Conservation (phyloP, 2,329 filamentous ascomycete species). For the Paracamarosporium sp. region DNA sequence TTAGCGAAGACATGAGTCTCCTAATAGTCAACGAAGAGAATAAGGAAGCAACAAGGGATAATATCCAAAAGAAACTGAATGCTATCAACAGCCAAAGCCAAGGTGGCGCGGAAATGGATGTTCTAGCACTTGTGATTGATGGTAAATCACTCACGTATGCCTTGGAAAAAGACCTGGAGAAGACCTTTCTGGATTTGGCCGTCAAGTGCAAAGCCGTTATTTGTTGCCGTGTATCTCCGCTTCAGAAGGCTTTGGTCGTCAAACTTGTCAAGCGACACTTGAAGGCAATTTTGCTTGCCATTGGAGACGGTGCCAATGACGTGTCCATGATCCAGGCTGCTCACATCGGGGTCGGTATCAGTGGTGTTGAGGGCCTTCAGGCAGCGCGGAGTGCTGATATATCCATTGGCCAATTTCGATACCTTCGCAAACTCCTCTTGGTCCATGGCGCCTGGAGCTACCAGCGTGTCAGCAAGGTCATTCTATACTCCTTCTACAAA, state of each 20-base stretch:
- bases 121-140: constrained; percentile 91
- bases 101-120: constrained; percentile 79
- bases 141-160: constrained; percentile 94
- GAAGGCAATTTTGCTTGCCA: constrained; percentile 89
- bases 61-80: constrained; percentile 90
- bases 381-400: constrained; percentile 95
- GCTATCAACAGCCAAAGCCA: constrained; percentile 85
- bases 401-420: constrained; percentile 94
- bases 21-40: constrained; percentile 94
- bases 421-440: constrained; percentile 87
- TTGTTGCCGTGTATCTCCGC: constrained; percentile 91
- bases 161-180: constrained; percentile 91
- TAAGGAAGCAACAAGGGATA: constrained; percentile 79
- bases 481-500: constrained; percentile 99
- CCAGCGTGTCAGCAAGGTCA: constrained; percentile 94
- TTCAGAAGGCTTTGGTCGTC: constrained; percentile 96
- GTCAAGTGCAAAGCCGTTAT: constrained; percentile 99
- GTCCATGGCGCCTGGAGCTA: constrained; percentile 99
- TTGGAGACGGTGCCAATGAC: constrained; percentile 97
- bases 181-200: constrained; percentile 89
- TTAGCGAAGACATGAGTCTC: constrained; percentile 98
- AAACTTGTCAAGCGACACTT: constrained; percentile 97
- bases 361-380: constrained; percentile 94
- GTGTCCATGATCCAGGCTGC: constrained; percentile 99
- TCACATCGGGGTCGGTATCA: constrained; percentile 97